phyloP scores from a whole-genome alignment of 1,284 basidiomycete species.

The Moesziomyces sp. region DNA sequence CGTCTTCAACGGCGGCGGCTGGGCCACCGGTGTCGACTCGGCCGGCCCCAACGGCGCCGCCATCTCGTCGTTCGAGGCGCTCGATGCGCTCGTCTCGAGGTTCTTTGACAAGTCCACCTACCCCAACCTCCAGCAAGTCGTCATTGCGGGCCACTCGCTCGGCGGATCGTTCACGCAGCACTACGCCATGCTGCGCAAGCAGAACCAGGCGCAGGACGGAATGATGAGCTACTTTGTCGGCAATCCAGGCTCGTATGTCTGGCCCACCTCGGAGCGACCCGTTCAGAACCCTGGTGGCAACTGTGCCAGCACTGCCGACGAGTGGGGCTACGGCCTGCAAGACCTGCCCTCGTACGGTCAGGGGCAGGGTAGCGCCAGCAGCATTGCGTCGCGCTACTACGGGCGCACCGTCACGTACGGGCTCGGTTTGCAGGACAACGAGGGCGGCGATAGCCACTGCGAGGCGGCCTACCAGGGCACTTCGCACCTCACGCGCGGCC shows the following conservation, averaged over 20 bases:
- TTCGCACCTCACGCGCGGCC: conserved; percentile 53
- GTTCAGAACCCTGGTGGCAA: conserved; percentile 27
- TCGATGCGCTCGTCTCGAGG: conserved; percentile 55
- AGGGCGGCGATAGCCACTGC: conserved; percentile 57
- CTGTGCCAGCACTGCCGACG: conserved; percentile 30
- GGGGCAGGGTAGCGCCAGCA: conserved; percentile 19
- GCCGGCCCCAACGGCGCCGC: conserved; percentile 40
- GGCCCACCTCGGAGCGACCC: conserved; percentile 46
- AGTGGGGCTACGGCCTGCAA: conserved; percentile 45
- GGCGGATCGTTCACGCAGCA: conserved; percentile 57
- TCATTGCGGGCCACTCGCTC: conserved; percentile 61
- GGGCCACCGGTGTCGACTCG: conserved; percentile 45
- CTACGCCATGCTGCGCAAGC: conserved; percentile 60
- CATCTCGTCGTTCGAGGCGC: conserved; percentile 48
- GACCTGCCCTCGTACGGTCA: conserved; percentile 31
- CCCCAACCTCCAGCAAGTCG: conserved; percentile 54
- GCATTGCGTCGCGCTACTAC: conserved; percentile 48
- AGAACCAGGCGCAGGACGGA: conserved; percentile 32
- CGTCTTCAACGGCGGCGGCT: conserved; percentile 36
- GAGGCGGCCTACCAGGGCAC: conserved; percentile 58
- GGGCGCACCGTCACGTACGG: conserved; percentile 50
- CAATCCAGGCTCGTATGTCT: conserved; percentile 58
- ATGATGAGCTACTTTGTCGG: conserved; percentile 55
- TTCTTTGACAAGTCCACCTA: conserved; percentile 57
- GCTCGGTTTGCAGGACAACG: conserved; percentile 51